Evolutionary conservation across 2,329 filamentous ascomycete genomes (phyloP).

Genomic region (Ophiosphaerella herpotricha): DNA sequence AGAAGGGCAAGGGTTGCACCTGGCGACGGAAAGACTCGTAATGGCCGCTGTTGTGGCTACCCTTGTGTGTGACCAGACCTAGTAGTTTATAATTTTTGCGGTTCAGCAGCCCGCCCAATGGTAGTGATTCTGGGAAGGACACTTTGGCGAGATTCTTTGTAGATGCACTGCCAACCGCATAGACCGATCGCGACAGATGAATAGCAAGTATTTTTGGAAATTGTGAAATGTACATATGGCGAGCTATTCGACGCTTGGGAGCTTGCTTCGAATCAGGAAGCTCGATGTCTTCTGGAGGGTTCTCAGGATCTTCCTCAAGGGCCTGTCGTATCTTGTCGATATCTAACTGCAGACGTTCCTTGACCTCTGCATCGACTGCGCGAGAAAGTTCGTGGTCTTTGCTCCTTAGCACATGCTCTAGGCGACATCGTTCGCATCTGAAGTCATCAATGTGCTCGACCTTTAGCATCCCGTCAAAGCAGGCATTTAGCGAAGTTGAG

Average conservation of each 20-base stretch:
- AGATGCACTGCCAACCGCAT: slow-evolving; percentile 74
- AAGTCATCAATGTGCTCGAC: slow-evolving; percentile 97
- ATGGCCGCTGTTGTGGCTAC: slow-evolving; percentile 93
- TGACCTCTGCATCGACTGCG: slow-evolving; percentile 40
- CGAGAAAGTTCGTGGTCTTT: slow-evolving; percentile 65
- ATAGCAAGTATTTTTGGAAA: slow-evolving; percentile 92
- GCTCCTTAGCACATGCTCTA: slow-evolving; percentile 75
- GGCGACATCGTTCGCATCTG: slow-evolving; percentile 88
- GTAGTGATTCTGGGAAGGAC: slow-evolving; percentile 83
- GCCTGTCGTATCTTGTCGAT: slow-evolving; percentile 70
- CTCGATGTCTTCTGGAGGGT: slow-evolving; percentile 69
- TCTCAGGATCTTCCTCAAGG: slow-evolving; percentile 81
- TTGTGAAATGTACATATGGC: slow-evolving; percentile 81
- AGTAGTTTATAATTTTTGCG: slow-evolving; percentile 82
- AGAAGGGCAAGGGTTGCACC: slow-evolving; percentile 76
- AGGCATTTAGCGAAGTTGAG: slow-evolving; percentile 80
- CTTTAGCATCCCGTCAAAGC: slow-evolving; percentile 93
- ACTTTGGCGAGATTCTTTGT: slow-evolving; percentile 96
- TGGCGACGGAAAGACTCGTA: slow-evolving; percentile 96
- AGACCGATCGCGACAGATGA: slow-evolving; percentile 92
- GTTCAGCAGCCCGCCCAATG: slow-evolving; percentile 77
- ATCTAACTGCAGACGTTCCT: slow-evolving; percentile 58
- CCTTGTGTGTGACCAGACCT: slow-evolving; percentile 90
- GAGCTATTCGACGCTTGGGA: slow-evolving; percentile 82
- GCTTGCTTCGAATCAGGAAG: slow-evolving; percentile 76